phyloP scores from a whole-genome alignment of 441 rosid genomes.

The Syzygium syzygioides region DNA sequence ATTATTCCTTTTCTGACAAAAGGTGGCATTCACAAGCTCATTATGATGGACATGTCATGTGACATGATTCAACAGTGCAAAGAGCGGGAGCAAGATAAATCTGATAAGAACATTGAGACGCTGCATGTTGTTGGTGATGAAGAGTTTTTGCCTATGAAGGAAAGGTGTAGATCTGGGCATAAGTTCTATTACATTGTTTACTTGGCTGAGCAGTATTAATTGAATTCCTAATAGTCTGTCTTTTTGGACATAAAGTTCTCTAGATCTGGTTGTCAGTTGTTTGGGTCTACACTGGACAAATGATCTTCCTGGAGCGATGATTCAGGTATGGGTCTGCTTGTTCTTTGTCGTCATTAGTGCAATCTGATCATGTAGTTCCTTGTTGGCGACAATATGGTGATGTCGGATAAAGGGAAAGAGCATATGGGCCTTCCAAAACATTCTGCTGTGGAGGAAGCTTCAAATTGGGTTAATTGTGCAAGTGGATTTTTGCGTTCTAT shows the following conservation, averaged over 20 bases:
- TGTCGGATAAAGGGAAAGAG: background rate
- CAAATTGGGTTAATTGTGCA: background rate
- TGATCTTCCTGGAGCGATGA: constrained; percentile 99
- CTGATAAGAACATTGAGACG: constrained; percentile 38
- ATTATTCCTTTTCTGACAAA: constrained; percentile 1
- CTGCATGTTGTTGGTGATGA: constrained; percentile 85
- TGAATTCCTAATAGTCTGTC: constrained; percentile 10
- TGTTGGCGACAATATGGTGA: background rate
- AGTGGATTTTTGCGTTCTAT: background rate
- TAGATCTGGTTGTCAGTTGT: constrained; percentile 87
- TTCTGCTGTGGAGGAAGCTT: background rate
- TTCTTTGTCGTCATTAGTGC: background rate
- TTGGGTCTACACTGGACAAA: constrained; percentile 99
- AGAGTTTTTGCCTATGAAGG: constrained; percentile 84
- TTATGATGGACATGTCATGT: constrained; percentile 90
- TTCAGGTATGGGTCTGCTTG: constrained; percentile 47
- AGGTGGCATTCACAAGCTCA: constrained; percentile 88
- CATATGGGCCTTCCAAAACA: background rate
- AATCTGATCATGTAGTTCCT: background rate
- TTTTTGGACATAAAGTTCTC: constrained; percentile 54
- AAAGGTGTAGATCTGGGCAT: constrained; percentile 41
- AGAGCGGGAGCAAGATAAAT: constrained; percentile 31
- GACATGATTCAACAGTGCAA: constrained; percentile 78
- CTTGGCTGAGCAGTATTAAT: background rate
- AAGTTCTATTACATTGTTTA: background rate